Conservation (phyloP, 2,329 filamentous ascomycete species). For the Magnaporthiopsis rhizophila region DNA sequence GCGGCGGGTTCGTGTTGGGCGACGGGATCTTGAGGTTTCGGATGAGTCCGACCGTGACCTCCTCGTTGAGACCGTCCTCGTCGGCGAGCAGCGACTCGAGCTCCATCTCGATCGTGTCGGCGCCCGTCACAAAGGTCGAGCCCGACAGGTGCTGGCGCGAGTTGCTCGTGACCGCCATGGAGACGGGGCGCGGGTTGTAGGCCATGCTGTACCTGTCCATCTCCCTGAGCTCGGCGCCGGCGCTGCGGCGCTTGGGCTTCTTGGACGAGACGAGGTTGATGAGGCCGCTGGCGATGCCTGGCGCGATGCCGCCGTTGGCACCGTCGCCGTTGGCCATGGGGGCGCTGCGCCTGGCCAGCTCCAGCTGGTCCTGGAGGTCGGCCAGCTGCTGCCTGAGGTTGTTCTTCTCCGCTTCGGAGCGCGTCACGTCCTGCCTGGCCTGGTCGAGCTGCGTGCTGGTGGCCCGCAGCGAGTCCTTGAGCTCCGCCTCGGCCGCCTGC, state of each 20-base stretch:
- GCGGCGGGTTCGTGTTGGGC: conserved; percentile 76
- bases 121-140: conserved; percentile 68
- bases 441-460: conserved; percentile 76
- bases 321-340: conserved; percentile 66
- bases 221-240: conserved; percentile 76
- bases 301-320: conserved; percentile 49
- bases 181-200: conserved; percentile 91
- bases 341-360: conserved; percentile 70
- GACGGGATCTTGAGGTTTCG: conserved; percentile 93
- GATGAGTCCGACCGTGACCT: conserved; percentile 93
- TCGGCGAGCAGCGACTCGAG: conserved; percentile 89
- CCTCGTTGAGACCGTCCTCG: conserved; percentile 92
- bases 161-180: conserved; percentile 71
- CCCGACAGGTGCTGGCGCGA: conserved; percentile 58
- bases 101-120: conserved; percentile 91
- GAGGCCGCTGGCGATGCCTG: conserved; percentile 61
- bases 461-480: conserved; percentile 72
- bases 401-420: conserved; percentile 77
- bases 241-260: conserved; percentile 92
- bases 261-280: conserved; percentile 97
- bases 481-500: conserved; percentile 84
- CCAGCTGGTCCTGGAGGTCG: conserved; percentile 87
- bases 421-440: conserved; percentile 64
- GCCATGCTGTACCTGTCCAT: conserved; percentile 84
- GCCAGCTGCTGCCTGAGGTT: conserved; percentile 80